phyloP scores from a whole-genome alignment of 2,329 filamentous ascomycete species.

The Neopestalotiopsis sp. region DNA sequence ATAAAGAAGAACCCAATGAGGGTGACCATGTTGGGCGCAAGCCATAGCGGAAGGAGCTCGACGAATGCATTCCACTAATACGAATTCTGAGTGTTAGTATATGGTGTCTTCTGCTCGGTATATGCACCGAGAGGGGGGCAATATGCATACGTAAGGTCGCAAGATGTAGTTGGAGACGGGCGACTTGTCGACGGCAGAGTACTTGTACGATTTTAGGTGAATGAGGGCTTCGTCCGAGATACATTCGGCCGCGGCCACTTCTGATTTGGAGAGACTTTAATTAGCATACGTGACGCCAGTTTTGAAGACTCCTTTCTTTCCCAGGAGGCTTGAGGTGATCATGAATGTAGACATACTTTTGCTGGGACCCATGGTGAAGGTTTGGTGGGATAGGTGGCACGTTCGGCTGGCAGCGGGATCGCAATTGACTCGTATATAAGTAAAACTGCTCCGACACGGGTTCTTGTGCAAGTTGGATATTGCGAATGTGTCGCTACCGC shows the following conservation, averaged over 20 bases:
- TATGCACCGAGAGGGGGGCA: constrained; percentile 18
- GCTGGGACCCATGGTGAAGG: constrained; percentile 11
- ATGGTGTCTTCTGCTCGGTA: constrained; percentile 24
- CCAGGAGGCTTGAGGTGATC: not conserved
- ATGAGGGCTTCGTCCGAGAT: constrained; percentile 89
- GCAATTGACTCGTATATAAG: constrained; percentile 4
- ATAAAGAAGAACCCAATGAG: constrained; percentile 95
- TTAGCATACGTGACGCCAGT: not conserved
- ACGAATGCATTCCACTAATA: constrained; percentile 95
- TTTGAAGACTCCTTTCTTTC: not conserved
- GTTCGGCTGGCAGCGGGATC: constrained; percentile 9
- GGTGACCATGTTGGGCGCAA: constrained; percentile 98
- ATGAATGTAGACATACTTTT: constrained; percentile 10
- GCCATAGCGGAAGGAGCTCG: constrained; percentile 89
- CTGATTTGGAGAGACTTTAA: constrained; percentile 35
- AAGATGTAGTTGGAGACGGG: constrained; percentile 92
- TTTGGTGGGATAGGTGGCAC: constrained; percentile 1
- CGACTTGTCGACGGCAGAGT: constrained; percentile 96
- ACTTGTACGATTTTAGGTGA: constrained; percentile 95
- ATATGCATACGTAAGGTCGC: constrained; percentile 82
- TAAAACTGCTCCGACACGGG: not conserved
- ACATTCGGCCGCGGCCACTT: constrained; percentile 69
- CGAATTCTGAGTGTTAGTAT: constrained; percentile 27
- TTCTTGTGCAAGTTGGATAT: too few species aligned
- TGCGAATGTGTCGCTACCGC: not conserved